phyloP scores from a whole-genome alignment of 225 moss, liverwort and hornwort genomes.

The Pseudisothecium myosuroides region DNA sequence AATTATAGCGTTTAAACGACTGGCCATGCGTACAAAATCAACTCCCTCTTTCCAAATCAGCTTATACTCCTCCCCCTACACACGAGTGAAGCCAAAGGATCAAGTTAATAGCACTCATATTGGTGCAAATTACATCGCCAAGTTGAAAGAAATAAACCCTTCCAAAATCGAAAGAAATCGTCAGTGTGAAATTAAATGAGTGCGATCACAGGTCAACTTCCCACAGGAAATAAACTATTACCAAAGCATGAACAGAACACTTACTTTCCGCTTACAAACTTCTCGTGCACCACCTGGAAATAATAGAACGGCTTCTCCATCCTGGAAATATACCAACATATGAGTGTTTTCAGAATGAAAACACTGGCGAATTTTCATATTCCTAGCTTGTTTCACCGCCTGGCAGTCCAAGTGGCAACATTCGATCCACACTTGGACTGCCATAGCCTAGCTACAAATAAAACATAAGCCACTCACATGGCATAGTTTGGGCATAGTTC shows the following conservation, averaged over 20 bases:
- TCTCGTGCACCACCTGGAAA: constrained; percentile 96
- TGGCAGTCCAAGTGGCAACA: neutral
- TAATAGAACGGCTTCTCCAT: constrained; percentile 72
- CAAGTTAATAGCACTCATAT: neutral
- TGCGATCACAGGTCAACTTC: neutral
- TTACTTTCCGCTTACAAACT: constrained; percentile 92
- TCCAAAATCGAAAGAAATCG: neutral
- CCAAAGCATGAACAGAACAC: neutral
- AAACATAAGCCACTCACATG: neutral
- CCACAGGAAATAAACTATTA: neutral
- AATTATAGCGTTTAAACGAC: constrained; percentile 74
- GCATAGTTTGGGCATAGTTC: neutral
- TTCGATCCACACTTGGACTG: neutral
- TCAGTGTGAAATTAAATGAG: neutral
- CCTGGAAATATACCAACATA: constrained; percentile 24
- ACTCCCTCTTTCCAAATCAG: constrained; percentile 75
- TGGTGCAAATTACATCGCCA: neutral
- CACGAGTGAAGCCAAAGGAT: neutral
- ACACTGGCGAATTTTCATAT: neutral
- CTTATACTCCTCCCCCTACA: constrained; percentile 87
- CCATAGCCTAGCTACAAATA: neutral
- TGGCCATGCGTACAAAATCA: constrained; percentile 95
- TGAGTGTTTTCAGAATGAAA: neutral
- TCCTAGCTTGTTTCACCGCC: neutral
- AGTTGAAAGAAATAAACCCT: neutral